phyloP scores from a whole-genome alignment of 371 early-diverging fungal genomes.

The Mortierella sp. region DNA sequence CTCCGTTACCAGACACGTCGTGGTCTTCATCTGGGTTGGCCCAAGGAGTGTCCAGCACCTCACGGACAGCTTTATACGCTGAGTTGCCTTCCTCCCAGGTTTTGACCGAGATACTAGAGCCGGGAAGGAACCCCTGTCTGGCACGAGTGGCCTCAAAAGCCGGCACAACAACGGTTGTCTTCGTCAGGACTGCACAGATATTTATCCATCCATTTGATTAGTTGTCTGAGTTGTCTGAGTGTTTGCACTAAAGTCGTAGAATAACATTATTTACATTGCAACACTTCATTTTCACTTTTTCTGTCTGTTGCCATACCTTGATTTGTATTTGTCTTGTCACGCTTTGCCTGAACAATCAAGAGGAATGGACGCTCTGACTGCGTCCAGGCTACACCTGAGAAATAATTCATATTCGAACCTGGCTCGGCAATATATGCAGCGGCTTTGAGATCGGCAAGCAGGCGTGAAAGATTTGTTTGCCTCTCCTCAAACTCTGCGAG shows the following conservation, averaged over 20 bases:
- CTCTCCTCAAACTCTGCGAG: conserved; percentile 60
- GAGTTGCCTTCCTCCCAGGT: conserved; percentile 66
- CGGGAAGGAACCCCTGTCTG: conserved; percentile 23
- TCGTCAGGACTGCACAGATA: conserved; percentile 36
- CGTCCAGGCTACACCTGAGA: conserved; percentile 64
- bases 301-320: conserved; percentile 54
- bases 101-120: conserved; percentile 34
- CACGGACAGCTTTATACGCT: conserved; percentile 57
- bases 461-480: conserved; percentile 56
- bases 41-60: conserved; percentile 46
- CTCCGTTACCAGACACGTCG: neutral
- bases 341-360: conserved; percentile 54
- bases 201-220: neutral
- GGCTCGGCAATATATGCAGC: conserved; percentile 65
- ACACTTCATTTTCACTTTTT: too few relatives aligned
- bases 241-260: too few relatives aligned
- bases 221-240: too few relatives aligned
- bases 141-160: conserved; percentile 69
- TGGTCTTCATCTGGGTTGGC: conserved; percentile 22
- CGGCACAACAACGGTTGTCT: conserved; percentile 61
- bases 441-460: conserved; percentile 51
- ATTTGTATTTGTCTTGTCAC: conserved; percentile 23
- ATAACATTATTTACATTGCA: too few relatives aligned
- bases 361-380: conserved; percentile 67
- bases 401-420: conserved; percentile 64